Base-by-base conservation (phyloP, 164 flowering plant species). In the Buxus sempervirens region DNA sequence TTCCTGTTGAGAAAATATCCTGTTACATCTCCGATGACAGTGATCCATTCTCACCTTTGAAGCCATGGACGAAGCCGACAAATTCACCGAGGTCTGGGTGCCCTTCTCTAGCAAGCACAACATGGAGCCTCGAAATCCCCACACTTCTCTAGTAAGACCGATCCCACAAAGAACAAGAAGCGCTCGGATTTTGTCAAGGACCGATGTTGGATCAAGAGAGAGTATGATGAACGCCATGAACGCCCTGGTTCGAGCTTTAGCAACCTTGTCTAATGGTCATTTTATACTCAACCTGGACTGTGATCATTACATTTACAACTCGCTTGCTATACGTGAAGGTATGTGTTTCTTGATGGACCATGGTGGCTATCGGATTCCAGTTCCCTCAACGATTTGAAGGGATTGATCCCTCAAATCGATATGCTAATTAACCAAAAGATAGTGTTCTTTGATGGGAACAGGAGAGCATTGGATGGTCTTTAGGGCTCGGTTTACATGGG, bases 401-500 rank as follows among this genome's bases (percentile, higher is more conserved):
- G n/a, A 81, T 81, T 27, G 84, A 81, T 49, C 84, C 84, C 13
- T 81, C 84, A 0, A 82, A 81, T 54, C 80, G 84, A 9, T 81
- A 81, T 60, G 84, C 84, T 9, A 81, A n/a, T n/a, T n/a, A n/a
- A 81, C 70, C 84, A 81, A 57, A 81, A 81, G 66, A 81, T 82
- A 13, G 84, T 81, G 26, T 81, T 81, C 75, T 81, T 81, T 64
- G 85, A 80, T 60, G 85, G 78, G 53, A 90, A 89, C 63, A 93
- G 90, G 98, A 64, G 96, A 66, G 96, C 98, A 0, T 72, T 90
- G 19, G 98, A 90, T 61, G 96, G 98, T 55, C 84, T 93, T 7
- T 95, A 93, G 67, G 98, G 98, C 0, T 96, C 98, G 0, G 90
- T 93, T 21, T 93, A 93, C 49, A 96, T 93, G 9, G 98, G 98